A percentile compares a stretch with the other conserved stretches of the same genome.
Evolutionary conservation across 2,329 filamentous ascomycete species (phyloP).

Genomic region (Alternaria brassicae): DNA sequence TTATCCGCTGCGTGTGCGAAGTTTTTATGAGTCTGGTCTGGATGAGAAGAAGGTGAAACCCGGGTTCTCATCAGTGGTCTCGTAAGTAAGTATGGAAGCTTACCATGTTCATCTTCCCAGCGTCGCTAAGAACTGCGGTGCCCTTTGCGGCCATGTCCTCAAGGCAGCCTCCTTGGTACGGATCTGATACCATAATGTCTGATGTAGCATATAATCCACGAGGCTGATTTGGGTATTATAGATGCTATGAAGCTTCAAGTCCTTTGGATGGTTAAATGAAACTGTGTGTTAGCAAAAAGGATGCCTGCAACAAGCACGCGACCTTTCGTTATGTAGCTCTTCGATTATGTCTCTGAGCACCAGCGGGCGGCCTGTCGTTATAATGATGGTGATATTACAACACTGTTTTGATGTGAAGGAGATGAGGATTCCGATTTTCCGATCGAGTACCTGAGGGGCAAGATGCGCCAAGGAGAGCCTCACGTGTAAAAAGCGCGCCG

Average conservation of each 20-base stretch:
- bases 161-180: constrained; percentile 45
- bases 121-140: constrained; percentile 55
- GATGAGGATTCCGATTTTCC: constrained; percentile 2
- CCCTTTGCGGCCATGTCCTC: constrained; percentile 47
- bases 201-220: not conserved
- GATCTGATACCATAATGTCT: constrained; percentile 30
- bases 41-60: constrained; percentile 58
- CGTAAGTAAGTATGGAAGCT: not conserved
- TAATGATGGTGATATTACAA: constrained; percentile 20
- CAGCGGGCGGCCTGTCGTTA: constrained; percentile 5
- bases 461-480: constrained; percentile 6
- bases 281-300: not conserved
- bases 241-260: not conserved
- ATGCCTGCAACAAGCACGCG: not conserved
- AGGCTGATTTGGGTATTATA: not conserved
- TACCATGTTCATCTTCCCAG: constrained; percentile 51
- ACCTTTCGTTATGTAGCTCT: constrained; percentile 6
- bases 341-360: not conserved
- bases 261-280: not conserved
- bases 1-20: constrained; percentile 58
- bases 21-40: constrained; percentile 54
- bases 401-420: not conserved
- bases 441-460: not conserved
- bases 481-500: constrained; percentile 14
- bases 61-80: constrained; percentile 15